These are phyloP conservation scores for Limonium bicolor DNA, from an alignment of 148 eudicot species.

Conservation along the genomic window DNA sequence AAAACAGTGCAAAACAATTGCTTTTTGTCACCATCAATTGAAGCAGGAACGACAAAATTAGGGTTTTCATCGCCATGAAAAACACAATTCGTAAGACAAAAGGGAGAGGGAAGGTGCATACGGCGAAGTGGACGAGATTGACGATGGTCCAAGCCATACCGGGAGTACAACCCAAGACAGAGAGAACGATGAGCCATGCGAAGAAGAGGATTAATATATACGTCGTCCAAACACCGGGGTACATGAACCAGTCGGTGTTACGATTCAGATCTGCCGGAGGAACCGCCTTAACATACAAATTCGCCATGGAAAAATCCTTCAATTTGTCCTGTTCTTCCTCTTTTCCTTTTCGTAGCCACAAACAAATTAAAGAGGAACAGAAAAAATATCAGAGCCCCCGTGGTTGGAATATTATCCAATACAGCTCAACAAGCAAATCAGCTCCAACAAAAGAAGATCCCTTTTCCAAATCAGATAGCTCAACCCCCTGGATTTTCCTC, in stretches of 20 bases:
- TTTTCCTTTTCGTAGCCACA: too few species aligned
- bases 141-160: slow-evolving; percentile 88
- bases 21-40: neutral
- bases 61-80: neutral
- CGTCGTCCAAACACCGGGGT: slow-evolving; percentile 81
- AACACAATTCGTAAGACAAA: neutral
- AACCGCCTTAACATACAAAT: slow-evolving; percentile 56
- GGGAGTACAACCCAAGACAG: slow-evolving; percentile 53
- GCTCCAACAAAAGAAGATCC: too few species aligned
- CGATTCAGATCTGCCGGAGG: slow-evolving; percentile 71
- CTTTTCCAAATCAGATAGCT: too few species aligned
- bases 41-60: neutral
- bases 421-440: too few species aligned
- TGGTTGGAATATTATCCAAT: too few species aligned
- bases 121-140: slow-evolving; percentile 52
- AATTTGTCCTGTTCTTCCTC: too few species aligned
- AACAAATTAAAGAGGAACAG: too few species aligned
- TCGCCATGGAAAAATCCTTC: slow-evolving; percentile 29
- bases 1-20: too few species aligned
- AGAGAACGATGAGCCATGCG: slow-evolving; percentile 62
- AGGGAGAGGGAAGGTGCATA: slow-evolving; percentile 9
- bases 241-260: slow-evolving; percentile 80
- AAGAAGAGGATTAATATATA: slow-evolving; percentile 61
- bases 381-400: too few species aligned
- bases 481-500: too few species aligned